Evolutionary conservation across 148 eudicot genomes (phyloP).

Genomic region (Vaccinium myrtillus): DNA sequence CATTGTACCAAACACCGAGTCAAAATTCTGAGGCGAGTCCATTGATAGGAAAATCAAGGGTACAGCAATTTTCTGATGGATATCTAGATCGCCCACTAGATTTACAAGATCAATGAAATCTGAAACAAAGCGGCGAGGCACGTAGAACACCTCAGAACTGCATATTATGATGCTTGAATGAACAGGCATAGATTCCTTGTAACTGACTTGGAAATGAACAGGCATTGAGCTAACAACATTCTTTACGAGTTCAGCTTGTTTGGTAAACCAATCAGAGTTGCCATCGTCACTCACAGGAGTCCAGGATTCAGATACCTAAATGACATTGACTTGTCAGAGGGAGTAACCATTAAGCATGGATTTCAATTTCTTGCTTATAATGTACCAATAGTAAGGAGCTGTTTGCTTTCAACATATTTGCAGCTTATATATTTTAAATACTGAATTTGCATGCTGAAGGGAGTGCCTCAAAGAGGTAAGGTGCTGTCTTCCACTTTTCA

Average conservation of each 20-base stretch:
- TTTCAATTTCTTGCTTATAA: neutral
- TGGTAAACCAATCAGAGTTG: constrained; percentile 58
- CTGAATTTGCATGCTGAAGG: neutral
- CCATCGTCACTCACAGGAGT: constrained; percentile 44
- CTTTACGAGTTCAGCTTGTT: constrained; percentile 85
- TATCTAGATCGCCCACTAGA: constrained; percentile 64
- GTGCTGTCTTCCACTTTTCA: neutral
- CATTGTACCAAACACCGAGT: constrained; percentile 61
- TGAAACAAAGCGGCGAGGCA: constrained; percentile 62
- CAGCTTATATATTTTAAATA: neutral
- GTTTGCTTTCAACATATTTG: neutral
- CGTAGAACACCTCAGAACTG: constrained; percentile 83
- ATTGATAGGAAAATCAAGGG: constrained; percentile 85
- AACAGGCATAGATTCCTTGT: constrained; percentile 57
- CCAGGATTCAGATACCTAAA: constrained; percentile 87
- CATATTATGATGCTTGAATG: constrained; percentile 48
- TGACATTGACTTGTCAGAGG: constrained; percentile 2
- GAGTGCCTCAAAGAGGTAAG: neutral
- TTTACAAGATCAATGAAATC: constrained; percentile 71
- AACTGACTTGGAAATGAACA: constrained; percentile 87
- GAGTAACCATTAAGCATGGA: neutral
- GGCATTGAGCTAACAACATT: constrained; percentile 87
- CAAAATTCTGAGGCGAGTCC: constrained; percentile 78
- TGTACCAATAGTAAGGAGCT: neutral
- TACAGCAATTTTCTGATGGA: constrained; percentile 89